Conservation (phyloP, 805 yeast species). For the Millerozyma miso region DNA sequence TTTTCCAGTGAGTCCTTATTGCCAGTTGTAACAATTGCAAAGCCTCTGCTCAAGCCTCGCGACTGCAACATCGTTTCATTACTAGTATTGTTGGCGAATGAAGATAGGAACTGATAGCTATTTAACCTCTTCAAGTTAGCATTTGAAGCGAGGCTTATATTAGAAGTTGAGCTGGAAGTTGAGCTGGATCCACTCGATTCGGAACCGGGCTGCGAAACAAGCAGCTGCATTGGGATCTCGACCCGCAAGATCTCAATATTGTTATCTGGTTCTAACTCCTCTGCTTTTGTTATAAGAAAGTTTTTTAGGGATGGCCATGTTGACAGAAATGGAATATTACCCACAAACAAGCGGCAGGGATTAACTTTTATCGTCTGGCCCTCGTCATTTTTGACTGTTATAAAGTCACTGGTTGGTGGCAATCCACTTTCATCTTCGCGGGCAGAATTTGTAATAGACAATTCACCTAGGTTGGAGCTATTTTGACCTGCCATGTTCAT, state of each 20-base stretch:
- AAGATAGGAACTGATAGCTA: slow-evolving; percentile 7
- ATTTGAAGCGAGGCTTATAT: background rate
- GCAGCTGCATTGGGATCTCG: slow-evolving; percentile 37
- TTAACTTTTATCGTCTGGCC: slow-evolving; percentile 33
- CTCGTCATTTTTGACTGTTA: slow-evolving; percentile 18
- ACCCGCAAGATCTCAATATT: slow-evolving; percentile 28
- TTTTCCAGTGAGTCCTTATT: slow-evolving; percentile 43
- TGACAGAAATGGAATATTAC: slow-evolving; percentile 51
- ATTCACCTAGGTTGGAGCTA: background rate
- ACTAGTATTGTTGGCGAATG: background rate
- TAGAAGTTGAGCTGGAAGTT: background rate
- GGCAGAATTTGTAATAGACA: slow-evolving; percentile 4
- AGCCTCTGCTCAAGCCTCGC: slow-evolving; percentile 43
- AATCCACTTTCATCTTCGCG: slow-evolving; percentile 2
- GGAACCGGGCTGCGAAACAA: slow-evolving; percentile 1
- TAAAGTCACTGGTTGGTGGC: slow-evolving; percentile 8
- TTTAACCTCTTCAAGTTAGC: slow-evolving; percentile 2
- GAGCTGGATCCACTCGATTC: slow-evolving; percentile 1
- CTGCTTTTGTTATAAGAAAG: slow-evolving; percentile 20
- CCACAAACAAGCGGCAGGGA: slow-evolving; percentile 46
- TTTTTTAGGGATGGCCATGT: slow-evolving; percentile 31
- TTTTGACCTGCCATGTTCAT: slow-evolving; percentile 17
- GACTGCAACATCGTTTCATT: background rate
- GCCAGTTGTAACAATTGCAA: slow-evolving; percentile 57
- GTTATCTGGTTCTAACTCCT: slow-evolving; percentile 23